Evolutionary conservation across 768 basidiomycete species (phyloP).

Genomic region (Gloeophyllum trabeum): DNA sequence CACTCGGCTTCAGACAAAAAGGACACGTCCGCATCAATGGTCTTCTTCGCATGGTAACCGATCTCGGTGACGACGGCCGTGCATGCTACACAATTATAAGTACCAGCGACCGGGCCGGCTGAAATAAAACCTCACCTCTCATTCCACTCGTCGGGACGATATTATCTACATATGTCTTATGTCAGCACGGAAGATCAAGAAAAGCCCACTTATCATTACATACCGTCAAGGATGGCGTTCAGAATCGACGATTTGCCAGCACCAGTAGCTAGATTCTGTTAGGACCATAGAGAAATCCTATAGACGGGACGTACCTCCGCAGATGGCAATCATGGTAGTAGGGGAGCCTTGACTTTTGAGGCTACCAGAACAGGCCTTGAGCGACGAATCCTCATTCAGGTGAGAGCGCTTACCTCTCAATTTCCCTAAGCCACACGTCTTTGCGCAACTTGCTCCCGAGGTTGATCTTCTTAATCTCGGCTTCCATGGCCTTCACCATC

Average conservation of each 20-base stretch:
- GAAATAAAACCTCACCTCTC: constrained; percentile 29
- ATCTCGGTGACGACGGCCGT: constrained; percentile 59
- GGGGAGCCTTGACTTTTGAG: constrained; percentile 38
- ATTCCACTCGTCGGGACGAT: constrained; percentile 59
- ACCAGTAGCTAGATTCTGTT: constrained; percentile 33
- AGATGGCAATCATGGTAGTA: constrained; percentile 52
- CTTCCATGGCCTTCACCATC: constrained; percentile 41
- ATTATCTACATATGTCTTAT: constrained; percentile 26
- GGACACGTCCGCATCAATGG: constrained; percentile 47
- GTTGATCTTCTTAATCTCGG: constrained; percentile 28
- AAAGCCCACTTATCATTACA: too few species aligned
- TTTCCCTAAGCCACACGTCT: constrained; percentile 48
- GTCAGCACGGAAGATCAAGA: constrained; percentile 1
- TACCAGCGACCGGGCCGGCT: neutral
- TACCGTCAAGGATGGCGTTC: constrained; percentile 52
- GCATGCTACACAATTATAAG: constrained; percentile 30
- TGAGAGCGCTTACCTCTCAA: constrained; percentile 27
- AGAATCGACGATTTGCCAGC: constrained; percentile 52
- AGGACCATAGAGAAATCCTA: neutral
- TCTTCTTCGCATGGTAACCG: constrained; percentile 38
- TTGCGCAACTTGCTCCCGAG: constrained; percentile 43
- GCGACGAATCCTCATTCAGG: neutral
- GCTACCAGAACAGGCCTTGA: constrained; percentile 16
- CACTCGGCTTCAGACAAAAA: constrained; percentile 48
- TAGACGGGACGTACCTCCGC: constrained; percentile 36